phyloP scores from a whole-genome alignment of 179 eudicot species.

The Beta macrorhiza region DNA sequence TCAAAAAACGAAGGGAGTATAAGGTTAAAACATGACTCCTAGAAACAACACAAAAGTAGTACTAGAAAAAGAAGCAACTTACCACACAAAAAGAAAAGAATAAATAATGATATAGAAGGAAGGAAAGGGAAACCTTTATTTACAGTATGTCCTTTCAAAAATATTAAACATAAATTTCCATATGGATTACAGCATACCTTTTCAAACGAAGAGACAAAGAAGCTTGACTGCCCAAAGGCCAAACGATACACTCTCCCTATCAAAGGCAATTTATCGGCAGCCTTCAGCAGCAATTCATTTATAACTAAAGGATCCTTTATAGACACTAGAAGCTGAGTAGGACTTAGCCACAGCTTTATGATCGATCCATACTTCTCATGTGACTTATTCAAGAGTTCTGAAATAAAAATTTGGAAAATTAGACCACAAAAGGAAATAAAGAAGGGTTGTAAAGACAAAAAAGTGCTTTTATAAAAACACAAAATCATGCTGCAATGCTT shows the following conservation, averaged over 20 bases:
- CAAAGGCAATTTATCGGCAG: slow-evolving; percentile 53
- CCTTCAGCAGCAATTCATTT: slow-evolving; percentile 50
- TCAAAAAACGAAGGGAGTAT: too few relatives aligned
- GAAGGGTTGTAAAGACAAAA: background rate
- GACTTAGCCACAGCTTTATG: slow-evolving; percentile 58
- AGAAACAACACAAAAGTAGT: background rate
- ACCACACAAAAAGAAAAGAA: background rate
- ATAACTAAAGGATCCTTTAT: slow-evolving; percentile 44
- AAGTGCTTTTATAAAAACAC: background rate
- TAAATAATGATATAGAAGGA: background rate
- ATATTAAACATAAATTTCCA: background rate
- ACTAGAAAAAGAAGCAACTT: background rate
- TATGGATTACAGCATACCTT: slow-evolving; percentile 31
- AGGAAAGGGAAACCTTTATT: background rate
- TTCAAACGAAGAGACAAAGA: slow-evolving; percentile 48
- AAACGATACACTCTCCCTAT: slow-evolving; percentile 48
- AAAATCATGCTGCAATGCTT: background rate
- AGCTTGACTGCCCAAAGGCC: slow-evolving; percentile 57
- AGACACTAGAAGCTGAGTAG: slow-evolving; percentile 56
- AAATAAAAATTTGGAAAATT: slow-evolving; percentile 15
- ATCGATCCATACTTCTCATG: slow-evolving; percentile 53
- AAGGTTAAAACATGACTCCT: too few relatives aligned
- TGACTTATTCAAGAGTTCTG: slow-evolving; percentile 45
- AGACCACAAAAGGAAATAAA: background rate
- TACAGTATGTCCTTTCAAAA: background rate